Evolutionary conservation across 2,329 filamentous ascomycete genomes (phyloP).

Genomic region (Fusarium haematococcum): DNA sequence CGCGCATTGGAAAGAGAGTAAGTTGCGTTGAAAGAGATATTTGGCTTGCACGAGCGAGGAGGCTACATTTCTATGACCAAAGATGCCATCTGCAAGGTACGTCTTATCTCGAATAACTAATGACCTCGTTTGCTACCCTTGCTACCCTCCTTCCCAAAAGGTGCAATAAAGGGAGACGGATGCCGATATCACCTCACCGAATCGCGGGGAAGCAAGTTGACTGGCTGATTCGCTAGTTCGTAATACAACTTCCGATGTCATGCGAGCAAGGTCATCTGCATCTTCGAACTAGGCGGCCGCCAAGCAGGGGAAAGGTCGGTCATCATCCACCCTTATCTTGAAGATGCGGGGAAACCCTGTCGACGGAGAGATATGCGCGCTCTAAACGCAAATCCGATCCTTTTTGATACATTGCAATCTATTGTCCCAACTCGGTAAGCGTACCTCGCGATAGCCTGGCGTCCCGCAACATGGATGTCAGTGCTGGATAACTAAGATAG

Average conservation of each 20-base stretch:
- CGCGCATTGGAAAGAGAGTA: background rate
- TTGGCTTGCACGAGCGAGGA: background rate
- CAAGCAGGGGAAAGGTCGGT: background rate
- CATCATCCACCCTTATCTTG: background rate
- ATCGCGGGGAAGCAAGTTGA: background rate
- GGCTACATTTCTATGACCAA: background rate
- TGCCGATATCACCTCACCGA: background rate
- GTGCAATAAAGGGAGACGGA: background rate
- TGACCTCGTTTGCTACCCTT: background rate
- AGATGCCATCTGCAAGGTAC: background rate
- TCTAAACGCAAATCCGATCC: background rate
- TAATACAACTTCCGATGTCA: background rate
- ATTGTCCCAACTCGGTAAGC: constrained; percentile 24
- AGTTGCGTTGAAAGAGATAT: background rate
- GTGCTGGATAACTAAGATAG: background rate
- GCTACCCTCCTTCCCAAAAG: background rate
- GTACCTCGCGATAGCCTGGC: background rate
- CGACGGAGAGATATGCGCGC: background rate
- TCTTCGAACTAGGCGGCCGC: background rate
- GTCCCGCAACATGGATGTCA: background rate
- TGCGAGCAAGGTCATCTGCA: background rate
- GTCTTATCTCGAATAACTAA: background rate
- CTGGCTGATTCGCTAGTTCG: background rate
- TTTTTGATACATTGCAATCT: constrained; percentile 3
- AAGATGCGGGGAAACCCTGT: constrained; percentile 14